Evolutionary conservation across 192 early-diverging fungal genomes (phyloP), one percentile per base, ranked within the genome.

Genomic region (Coemansia erecta): DNA sequence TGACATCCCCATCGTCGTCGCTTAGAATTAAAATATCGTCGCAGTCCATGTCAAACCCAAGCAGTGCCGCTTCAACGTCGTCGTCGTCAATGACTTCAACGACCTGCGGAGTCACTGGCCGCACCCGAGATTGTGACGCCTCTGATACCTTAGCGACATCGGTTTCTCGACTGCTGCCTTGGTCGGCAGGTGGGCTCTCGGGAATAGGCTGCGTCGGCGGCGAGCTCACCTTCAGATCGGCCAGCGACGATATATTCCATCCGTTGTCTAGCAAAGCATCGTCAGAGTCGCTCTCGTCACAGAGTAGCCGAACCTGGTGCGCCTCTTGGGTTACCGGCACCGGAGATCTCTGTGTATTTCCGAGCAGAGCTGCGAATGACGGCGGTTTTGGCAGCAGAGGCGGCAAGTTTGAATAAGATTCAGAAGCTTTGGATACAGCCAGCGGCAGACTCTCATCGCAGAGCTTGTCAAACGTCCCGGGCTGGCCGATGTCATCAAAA

Each of bases 401-500:
- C 17, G 12, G 12, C 15, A 44, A 14, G 3, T 2, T 2, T 44
- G 42, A 14, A 44, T 14, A 18, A 44, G 42, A 44, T 8, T 17
- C 8, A 21, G 0, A 22, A 58, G 50, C 12, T n/a, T 17, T 17
- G 28, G 21, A 23, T 4, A 13, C 18, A 31, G 41, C 11, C 9
- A 9, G 18, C 21, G 26, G 28, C 9, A 63, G 39, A 10, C 49
- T 45, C 10, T 78, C 66, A 37, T 69, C 75, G 24, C 65, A 78
- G 8, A 78, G 69, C 61, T 54, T 78, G 56, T 49, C 66, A 50
- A 72, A 68, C 17, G 42, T n/a, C 14, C 75, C 70, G 0, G 75
- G 75, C 51, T 59, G 58, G 17, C 75, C 75, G 58, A 78, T 72
- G 22, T 72, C 54, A 8, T 66, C 66, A 56, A 78, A 78, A 23